Conservation (phyloP, 176 grass and related monocot genomes). For the Dactylis glomerata region DNA sequence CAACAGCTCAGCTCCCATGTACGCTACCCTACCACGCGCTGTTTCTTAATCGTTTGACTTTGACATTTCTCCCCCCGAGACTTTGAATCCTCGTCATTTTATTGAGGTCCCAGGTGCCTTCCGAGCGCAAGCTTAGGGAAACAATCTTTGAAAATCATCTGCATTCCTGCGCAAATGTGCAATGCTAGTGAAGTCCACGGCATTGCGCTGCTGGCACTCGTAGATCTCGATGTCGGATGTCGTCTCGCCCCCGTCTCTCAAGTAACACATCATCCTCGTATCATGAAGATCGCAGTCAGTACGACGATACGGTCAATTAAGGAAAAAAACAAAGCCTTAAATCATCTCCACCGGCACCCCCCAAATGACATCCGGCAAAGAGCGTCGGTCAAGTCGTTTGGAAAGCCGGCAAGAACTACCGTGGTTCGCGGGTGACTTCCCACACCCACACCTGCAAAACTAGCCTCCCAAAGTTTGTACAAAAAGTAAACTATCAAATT, state of each 20-base stretch:
- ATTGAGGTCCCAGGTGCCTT: background rate
- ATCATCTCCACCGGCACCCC: too few species aligned
- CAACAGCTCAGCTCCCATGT: background rate
- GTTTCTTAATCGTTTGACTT: slow-evolving; percentile 27
- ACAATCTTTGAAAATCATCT: background rate
- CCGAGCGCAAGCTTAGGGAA: background rate
- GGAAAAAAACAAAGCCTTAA: background rate
- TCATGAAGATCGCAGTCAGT: background rate
- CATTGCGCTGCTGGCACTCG: background rate
- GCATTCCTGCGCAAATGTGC: background rate
- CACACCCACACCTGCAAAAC: too few species aligned
- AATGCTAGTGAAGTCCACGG: background rate
- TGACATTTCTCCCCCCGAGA: background rate
- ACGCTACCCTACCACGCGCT: background rate
- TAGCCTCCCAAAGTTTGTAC: too few species aligned
- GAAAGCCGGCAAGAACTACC: too few species aligned
- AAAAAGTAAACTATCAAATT: too few species aligned
- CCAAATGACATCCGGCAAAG: too few species aligned
- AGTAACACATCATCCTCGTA: background rate
- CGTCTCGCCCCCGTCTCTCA: background rate
- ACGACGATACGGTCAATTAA: background rate
- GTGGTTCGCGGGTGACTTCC: too few species aligned
- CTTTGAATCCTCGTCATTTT: background rate
- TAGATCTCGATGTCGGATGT: background rate
- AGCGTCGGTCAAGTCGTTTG: too few species aligned